phyloP scores from a whole-genome alignment of 2,329 filamentous ascomycete genomes.

The Sordariomycetes sp. region DNA sequence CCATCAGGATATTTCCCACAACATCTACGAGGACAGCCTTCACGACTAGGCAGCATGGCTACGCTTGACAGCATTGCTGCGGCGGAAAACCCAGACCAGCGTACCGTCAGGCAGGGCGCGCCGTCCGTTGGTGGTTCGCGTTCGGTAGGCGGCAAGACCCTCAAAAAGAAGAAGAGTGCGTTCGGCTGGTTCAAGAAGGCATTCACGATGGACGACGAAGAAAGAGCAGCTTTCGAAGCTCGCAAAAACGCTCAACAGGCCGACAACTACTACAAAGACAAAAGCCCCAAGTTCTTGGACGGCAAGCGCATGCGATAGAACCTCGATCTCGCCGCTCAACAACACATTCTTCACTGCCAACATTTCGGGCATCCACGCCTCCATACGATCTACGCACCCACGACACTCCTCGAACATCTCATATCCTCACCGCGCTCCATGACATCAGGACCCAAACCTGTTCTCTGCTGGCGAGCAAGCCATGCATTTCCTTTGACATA shows the following conservation, averaged over 20 bases:
- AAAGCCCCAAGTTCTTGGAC: constrained; percentile 45
- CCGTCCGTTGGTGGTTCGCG: background rate
- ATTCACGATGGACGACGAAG: constrained; percentile 55
- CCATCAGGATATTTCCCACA: constrained; percentile 22
- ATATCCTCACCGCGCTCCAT: too few relatives aligned
- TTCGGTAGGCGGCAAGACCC: constrained; percentile 18
- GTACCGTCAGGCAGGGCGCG: background rate
- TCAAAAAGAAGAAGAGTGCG: constrained; percentile 60
- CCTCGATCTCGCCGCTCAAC: too few relatives aligned
- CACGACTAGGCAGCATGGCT: constrained; percentile 44
- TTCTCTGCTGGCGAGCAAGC: too few relatives aligned
- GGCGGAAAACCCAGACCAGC: constrained; percentile 25
- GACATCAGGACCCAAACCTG: too few relatives aligned
- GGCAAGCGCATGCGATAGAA: constrained; percentile 39
- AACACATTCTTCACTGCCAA: too few relatives aligned
- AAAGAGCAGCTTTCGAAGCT: constrained; percentile 49
- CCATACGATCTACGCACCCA: too few relatives aligned
- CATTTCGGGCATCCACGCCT: too few relatives aligned
- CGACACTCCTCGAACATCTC: too few relatives aligned
- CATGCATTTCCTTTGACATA: too few relatives aligned
- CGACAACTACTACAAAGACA: constrained; percentile 39
- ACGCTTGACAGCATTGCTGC: constrained; percentile 44
- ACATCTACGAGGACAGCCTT: constrained; percentile 40
- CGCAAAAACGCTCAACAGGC: constrained; percentile 35
- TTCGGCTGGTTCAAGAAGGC: constrained; percentile 63